Percentiles rank a stretch among this genome's conserved stretches.
Conservation (phyloP, 2,329 filamentous ascomycete species). For the Pseudogymnoascus sp. region DNA sequence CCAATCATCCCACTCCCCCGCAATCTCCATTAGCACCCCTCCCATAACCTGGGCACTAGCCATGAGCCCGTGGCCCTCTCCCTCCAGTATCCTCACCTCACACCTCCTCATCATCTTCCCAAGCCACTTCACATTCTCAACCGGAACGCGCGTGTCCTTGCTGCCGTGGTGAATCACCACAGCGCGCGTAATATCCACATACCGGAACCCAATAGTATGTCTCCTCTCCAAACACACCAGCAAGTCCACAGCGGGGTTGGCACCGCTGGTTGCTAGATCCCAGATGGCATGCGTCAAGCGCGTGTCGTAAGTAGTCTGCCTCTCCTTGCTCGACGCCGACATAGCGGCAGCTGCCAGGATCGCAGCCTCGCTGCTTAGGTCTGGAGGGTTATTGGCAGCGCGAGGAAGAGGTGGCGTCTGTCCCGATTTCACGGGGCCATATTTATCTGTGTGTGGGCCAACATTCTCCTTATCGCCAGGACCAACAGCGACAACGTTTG, state of each 20-base stretch:
- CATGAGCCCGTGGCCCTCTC: slow-evolving; percentile 93
- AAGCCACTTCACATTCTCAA: slow-evolving; percentile 92
- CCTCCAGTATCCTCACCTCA: slow-evolving; percentile 82
- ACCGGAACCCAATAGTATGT: slow-evolving; percentile 89
- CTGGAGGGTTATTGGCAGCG: slow-evolving; percentile 21
- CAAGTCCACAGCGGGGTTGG: slow-evolving; percentile 89
- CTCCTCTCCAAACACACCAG: slow-evolving; percentile 86
- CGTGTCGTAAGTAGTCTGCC: slow-evolving; percentile 68
- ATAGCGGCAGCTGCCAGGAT: slow-evolving; percentile 44
- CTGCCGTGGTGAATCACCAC: slow-evolving; percentile 93
- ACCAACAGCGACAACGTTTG: slow-evolving; percentile 30
- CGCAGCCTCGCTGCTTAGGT: slow-evolving; percentile 26
- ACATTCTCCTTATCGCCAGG: slow-evolving; percentile 25
- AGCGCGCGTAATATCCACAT: slow-evolving; percentile 86
- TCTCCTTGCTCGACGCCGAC: slow-evolving; percentile 59
- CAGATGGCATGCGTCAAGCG: slow-evolving; percentile 89
- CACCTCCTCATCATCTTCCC: slow-evolving; percentile 89
- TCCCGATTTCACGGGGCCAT: slow-evolving; percentile 22
- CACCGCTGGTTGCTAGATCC: slow-evolving; percentile 81
- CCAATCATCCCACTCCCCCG: slow-evolving; percentile 89
- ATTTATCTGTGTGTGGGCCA: slow-evolving; percentile 23
- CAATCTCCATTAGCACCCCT: slow-evolving; percentile 87
- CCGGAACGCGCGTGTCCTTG: slow-evolving; percentile 81
- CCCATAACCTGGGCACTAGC: slow-evolving; percentile 90
- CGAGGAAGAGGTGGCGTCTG: slow-evolving; percentile 22